Evolutionary conservation across 176 grass and related monocot genomes (phyloP).

Genomic region (Rhynchospora breviuscula): DNA sequence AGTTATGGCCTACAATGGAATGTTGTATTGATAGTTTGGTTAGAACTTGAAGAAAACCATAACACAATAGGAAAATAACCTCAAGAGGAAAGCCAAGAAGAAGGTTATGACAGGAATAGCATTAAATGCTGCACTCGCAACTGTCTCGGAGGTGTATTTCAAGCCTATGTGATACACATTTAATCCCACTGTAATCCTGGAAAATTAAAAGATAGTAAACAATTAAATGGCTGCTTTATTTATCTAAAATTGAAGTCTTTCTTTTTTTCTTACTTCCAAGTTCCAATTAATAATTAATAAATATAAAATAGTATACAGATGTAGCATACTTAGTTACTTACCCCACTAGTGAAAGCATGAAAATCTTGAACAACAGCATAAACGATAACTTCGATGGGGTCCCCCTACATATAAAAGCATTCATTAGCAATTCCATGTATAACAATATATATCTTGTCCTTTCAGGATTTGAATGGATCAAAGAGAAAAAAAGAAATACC

Average conservation of each 20-base stretch:
- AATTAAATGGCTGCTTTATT: background rate
- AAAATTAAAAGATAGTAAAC: background rate
- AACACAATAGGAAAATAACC: constrained; percentile 23
- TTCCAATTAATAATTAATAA: background rate
- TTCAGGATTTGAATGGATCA: background rate
- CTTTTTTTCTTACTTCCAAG: too few relatives aligned
- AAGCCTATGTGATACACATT: constrained; percentile 50
- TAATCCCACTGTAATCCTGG: constrained; percentile 49
- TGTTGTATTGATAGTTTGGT: background rate
- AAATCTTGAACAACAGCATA: constrained; percentile 51
- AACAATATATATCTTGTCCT: background rate
- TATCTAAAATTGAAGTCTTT: too few relatives aligned
- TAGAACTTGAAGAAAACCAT: background rate
- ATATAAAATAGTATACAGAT: background rate
- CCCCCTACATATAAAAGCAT: constrained; percentile 30
- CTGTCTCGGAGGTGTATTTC: constrained; percentile 57
- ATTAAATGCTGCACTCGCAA: constrained; percentile 42
- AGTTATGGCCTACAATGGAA: background rate
- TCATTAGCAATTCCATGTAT: background rate
- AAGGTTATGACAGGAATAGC: constrained; percentile 58
- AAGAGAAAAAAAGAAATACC: background rate
- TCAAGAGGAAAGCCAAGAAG: constrained; percentile 46
- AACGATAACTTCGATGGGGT: constrained; percentile 34
- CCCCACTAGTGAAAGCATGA: constrained; percentile 61
- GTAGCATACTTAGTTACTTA: constrained; percentile 10